Evolutionary conservation across 345 rosid species (phyloP).

Genomic region (Eucalyptus erythrocorys): DNA sequence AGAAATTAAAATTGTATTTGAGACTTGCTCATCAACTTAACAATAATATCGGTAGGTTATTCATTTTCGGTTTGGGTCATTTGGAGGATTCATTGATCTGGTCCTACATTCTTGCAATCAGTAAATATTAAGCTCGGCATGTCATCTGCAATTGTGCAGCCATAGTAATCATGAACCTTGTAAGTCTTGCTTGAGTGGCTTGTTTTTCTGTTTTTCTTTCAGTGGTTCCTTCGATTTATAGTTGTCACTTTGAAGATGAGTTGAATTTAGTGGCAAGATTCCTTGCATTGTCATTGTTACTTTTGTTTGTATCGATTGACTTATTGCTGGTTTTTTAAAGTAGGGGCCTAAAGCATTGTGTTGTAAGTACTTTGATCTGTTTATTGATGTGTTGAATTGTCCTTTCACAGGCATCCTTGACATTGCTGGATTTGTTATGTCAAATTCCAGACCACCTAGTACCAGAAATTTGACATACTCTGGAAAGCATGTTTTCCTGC

Average conservation of each 20-base stretch:
- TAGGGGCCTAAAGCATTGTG: neutral
- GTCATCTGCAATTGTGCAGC: neutral
- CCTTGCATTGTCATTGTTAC: neutral
- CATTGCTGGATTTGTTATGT: conserved; percentile 9
- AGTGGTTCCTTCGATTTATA: neutral
- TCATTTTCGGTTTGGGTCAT: neutral
- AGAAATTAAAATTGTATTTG: neutral
- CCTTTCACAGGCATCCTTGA: neutral
- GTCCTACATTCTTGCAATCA: neutral
- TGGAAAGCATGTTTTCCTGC: conserved; percentile 30
- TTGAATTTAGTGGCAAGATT: neutral
- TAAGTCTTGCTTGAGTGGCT: neutral
- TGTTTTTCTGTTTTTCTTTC: neutral
- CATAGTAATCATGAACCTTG: neutral
- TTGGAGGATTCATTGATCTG: neutral
- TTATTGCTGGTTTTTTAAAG: neutral
- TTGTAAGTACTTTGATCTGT: neutral
- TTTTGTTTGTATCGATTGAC: neutral
- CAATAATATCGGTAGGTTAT: neutral
- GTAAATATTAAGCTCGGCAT: neutral
- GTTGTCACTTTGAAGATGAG: neutral
- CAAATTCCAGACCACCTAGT: conserved; percentile 29
- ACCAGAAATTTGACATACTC: conserved; percentile 15
- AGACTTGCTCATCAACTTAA: neutral
- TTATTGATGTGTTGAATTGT: neutral